A percentile compares a stretch with the other conserved stretches of the same genome.
Evolutionary conservation across 2,329 filamentous ascomycete genomes (phyloP).

Genomic region (Alternaria panax): DNA sequence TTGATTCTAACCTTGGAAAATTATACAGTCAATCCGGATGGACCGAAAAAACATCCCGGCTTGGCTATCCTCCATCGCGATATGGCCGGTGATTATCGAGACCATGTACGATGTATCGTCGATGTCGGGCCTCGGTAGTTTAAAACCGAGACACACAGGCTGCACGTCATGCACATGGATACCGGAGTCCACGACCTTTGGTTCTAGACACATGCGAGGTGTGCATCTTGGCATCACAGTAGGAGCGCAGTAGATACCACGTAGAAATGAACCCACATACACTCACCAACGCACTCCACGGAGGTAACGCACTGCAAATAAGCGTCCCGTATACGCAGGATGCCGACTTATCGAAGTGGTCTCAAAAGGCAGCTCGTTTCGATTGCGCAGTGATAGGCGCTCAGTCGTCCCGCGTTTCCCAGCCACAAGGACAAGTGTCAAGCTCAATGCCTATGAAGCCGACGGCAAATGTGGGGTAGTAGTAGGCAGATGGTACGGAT

Average conservation of each 20-base stretch:
- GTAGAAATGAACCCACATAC: slow-evolving; percentile 1
- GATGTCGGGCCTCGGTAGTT: slow-evolving; percentile 2
- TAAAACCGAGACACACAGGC: slow-evolving; percentile 1
- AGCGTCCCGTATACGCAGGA: slow-evolving; percentile 12
- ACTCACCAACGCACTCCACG: slow-evolving; percentile 9
- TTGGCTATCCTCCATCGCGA: background rate
- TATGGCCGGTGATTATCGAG: background rate
- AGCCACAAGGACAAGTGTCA: slow-evolving; percentile 19
- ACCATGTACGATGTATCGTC: slow-evolving; percentile 7
- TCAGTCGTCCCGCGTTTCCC: slow-evolving; percentile 12
- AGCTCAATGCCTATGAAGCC: slow-evolving; percentile 9
- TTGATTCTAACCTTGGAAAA: background rate
- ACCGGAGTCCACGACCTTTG: slow-evolving; percentile 6
- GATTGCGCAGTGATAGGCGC: slow-evolving; percentile 12
- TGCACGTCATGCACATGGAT: slow-evolving; percentile 13
- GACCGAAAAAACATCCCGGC: background rate
- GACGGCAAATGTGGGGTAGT: slow-evolving; percentile 16
- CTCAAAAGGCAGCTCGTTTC: slow-evolving; percentile 3
- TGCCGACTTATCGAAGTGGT: slow-evolving; percentile 7
- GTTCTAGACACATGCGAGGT: slow-evolving; percentile 11
- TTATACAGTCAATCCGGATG: background rate
- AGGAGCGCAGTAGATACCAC: slow-evolving; percentile 8
- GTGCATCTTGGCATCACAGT: slow-evolving; percentile 12
- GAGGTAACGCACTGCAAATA: background rate
- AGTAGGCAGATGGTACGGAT: background rate